phyloP scores from a whole-genome alignment of 108 stramenopile genomes.

The Cylindrotheca fusiformis region DNA sequence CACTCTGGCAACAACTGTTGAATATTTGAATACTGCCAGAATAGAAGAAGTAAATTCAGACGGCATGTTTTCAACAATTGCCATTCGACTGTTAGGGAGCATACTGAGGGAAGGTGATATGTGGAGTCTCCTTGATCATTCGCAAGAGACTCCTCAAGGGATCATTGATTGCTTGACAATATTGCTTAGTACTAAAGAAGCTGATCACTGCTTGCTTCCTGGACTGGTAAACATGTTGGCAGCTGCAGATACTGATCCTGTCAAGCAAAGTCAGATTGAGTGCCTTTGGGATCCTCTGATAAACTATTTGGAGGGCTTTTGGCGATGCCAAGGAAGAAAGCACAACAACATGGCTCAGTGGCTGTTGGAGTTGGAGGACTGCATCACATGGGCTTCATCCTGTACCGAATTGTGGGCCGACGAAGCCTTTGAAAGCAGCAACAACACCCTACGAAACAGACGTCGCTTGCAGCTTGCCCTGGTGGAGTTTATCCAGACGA shows the following conservation, averaged over 20 bases:
- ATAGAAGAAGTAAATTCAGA: not conserved
- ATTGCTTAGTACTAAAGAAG: conserved; percentile 2
- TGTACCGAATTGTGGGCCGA: conserved; percentile 17
- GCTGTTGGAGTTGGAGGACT: conserved; percentile 1
- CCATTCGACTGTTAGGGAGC: conserved; percentile 5
- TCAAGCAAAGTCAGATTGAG: not conserved
- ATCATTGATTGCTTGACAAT: conserved; percentile 6
- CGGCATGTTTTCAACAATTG: not conserved
- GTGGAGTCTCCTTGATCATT: not conserved
- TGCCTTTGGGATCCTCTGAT: conserved; percentile 1
- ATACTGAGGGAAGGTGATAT: conserved; percentile 20
- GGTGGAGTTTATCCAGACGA: not conserved
- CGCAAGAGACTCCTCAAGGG: not conserved
- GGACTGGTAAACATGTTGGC: conserved; percentile 12
- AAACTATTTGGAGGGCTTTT: conserved; percentile 13
- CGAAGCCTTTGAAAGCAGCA: not conserved
- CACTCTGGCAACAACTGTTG: conserved; percentile 10
- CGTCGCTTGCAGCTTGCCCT: not conserved
- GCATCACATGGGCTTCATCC: conserved; percentile 12
- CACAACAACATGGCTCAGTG: not conserved
- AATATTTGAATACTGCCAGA: conserved; percentile 6
- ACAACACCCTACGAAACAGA: not conserved
- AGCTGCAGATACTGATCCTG: conserved; percentile 1
- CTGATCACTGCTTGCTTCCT: conserved; percentile 15
- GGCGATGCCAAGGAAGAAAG: not conserved